Evolutionary conservation across 257 asterid species (phyloP).

Genomic region (Fraxinus pennsylvanica): DNA sequence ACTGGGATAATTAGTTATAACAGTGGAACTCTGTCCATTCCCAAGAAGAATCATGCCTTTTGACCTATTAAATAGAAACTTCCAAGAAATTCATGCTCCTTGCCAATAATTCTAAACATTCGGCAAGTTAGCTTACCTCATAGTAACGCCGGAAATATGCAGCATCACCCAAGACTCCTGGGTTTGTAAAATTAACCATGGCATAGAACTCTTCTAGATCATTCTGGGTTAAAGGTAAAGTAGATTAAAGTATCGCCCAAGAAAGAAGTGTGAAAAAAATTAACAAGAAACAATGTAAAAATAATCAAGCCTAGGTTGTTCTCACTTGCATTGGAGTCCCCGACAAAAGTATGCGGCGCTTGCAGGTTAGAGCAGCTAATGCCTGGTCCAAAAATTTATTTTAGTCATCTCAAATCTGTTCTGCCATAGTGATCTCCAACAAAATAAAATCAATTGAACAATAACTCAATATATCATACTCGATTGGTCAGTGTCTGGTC

Average conservation of each 20-base stretch:
- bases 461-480: conserved; percentile 49
- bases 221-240: conserved; percentile 52
- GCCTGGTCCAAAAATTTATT: conserved; percentile 59
- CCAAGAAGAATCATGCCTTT: conserved; percentile 3
- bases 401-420: conserved; percentile 30
- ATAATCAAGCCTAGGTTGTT: conserved; percentile 23
- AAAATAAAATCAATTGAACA: conserved; percentile 22
- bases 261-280: conserved; percentile 19
- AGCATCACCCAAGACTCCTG: conserved; percentile 92
- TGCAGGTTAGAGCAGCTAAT: conserved; percentile 85
- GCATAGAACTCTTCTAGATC: conserved; percentile 98
- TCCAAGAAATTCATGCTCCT: conserved; percentile 12
- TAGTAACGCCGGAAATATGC: conserved; percentile 82
- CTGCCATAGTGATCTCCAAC: conserved; percentile 16
- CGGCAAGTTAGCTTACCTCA: conserved; percentile 61
- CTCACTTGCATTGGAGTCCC: conserved; percentile 99
- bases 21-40: conserved; percentile 12
- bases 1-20: conserved; percentile 15
- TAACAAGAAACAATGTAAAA: conserved; percentile 4
- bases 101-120: conserved; percentile 18
- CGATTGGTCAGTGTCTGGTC: conserved; percentile 96
- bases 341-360: conserved; percentile 79
- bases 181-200: conserved; percentile 95
- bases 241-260: conserved; percentile 9
- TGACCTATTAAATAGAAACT: not conserved